Conservation (phyloP, 495 filamentous ascomycete species). For the Penicillium roqueforti region DNA sequence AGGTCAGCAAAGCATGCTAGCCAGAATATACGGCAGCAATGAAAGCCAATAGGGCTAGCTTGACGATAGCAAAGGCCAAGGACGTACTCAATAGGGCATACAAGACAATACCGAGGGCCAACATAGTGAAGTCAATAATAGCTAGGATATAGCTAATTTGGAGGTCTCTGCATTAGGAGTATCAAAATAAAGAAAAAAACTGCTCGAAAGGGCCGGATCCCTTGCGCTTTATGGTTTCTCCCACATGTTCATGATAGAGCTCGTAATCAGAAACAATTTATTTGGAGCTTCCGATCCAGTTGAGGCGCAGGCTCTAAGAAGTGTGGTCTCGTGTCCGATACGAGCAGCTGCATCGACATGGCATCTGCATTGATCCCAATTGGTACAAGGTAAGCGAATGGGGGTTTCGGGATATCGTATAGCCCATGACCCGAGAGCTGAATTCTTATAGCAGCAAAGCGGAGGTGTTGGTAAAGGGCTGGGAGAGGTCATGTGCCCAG, state of each 20-base stretch:
- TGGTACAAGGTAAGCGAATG: slow-evolving; percentile 24
- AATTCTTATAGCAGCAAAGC: background rate
- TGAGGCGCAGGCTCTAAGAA: background rate
- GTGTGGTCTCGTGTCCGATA: slow-evolving; percentile 8
- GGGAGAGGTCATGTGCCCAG: background rate
- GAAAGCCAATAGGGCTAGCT: slow-evolving; percentile 27
- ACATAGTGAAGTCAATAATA: slow-evolving; percentile 15
- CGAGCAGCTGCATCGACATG: slow-evolving; percentile 19
- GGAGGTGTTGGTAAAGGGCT: background rate
- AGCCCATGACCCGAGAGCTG: too few species aligned
- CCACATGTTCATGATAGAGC: slow-evolving; percentile 4
- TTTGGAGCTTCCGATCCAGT: background rate
- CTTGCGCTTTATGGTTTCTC: slow-evolving; percentile 10
- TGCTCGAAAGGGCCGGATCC: background rate
- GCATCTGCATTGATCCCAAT: slow-evolving; percentile 14
- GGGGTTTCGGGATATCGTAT: slow-evolving; percentile 11
- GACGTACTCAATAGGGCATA: slow-evolving; percentile 22
- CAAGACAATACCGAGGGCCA: slow-evolving; percentile 25
- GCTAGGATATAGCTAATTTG: background rate
- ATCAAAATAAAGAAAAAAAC: background rate
- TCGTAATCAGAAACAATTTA: background rate
- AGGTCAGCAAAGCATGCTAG: slow-evolving; percentile 33
- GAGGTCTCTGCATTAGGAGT: background rate
- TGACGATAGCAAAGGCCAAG: slow-evolving; percentile 23
- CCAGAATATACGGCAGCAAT: slow-evolving; percentile 11